These are phyloP conservation scores for Aspergillus pseudotamarii DNA, from an alignment of 2,329 filamentous ascomycete genomes.

Conservation along the genomic window DNA sequence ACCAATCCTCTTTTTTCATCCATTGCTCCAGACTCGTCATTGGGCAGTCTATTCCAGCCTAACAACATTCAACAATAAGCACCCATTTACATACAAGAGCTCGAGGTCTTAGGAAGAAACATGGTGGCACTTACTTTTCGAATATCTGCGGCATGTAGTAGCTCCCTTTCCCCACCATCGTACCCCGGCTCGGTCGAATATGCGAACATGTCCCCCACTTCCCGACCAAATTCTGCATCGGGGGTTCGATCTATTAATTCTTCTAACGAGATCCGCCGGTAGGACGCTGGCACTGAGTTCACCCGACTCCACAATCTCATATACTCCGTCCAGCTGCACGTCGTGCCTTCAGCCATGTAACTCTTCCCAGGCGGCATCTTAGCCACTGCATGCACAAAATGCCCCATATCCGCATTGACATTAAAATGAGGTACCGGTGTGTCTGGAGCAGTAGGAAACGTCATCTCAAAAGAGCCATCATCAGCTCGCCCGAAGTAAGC, in stretches of 20 bases:
- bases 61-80: background rate
- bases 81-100: background rate
- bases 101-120: background rate
- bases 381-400: constrained; percentile 53
- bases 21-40: constrained; percentile 33
- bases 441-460: constrained; percentile 48
- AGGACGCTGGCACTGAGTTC: constrained; percentile 39
- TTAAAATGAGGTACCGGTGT: constrained; percentile 49
- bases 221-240: constrained; percentile 48
- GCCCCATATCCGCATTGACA: constrained; percentile 52
- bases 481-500: constrained; percentile 53
- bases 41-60: constrained; percentile 48
- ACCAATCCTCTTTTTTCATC: constrained; percentile 33
- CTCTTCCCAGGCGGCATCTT: constrained; percentile 53
- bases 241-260: constrained; percentile 44
- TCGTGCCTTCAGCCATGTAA: constrained; percentile 54
- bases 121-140: constrained; percentile 39
- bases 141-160: constrained; percentile 50
- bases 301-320: constrained; percentile 46
- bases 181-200: constrained; percentile 55
- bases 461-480: constrained; percentile 44
- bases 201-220: constrained; percentile 51
- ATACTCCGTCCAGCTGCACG: constrained; percentile 52
- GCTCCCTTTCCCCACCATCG: constrained; percentile 47
- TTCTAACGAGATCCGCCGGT: constrained; percentile 45